phyloP scores from a whole-genome alignment of 768 basidiomycete species.

The Clavaria fumosa region DNA sequence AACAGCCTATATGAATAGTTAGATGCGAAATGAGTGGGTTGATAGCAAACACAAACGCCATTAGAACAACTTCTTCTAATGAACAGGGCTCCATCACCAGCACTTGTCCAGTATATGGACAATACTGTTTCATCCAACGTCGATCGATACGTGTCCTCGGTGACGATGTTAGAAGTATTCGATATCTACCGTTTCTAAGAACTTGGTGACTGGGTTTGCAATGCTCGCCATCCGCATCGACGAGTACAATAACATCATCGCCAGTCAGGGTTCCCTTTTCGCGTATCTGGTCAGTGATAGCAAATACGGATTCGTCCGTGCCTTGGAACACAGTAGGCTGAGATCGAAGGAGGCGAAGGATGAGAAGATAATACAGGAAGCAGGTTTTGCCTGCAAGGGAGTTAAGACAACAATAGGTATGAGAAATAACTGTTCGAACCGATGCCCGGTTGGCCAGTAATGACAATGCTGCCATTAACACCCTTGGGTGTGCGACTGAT shows the following conservation, averaged over 20 bases:
- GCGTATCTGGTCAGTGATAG: conserved; percentile 4
- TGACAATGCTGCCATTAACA: conserved; percentile 5
- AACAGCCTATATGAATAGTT: conserved; percentile 6
- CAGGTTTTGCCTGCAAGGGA: conserved; percentile 6
- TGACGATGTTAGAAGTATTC: not conserved
- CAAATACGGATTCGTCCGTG: conserved; percentile 2
- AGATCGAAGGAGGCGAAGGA: conserved; percentile 8
- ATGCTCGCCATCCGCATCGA: not conserved
- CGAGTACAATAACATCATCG: not conserved
- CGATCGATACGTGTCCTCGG: not conserved
- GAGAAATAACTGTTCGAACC: conserved; percentile 6
- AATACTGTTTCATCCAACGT: not conserved
- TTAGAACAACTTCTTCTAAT: not conserved
- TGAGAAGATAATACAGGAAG: conserved; percentile 7
- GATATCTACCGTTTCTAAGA: not conserved
- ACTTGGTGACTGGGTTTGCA: not conserved
- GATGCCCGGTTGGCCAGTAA: conserved; percentile 9
- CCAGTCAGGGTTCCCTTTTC: not conserved
- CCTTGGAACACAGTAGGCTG: conserved; percentile 8
- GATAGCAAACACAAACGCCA: conserved; percentile 1
- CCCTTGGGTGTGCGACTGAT: conserved; percentile 5
- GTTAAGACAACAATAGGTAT: not conserved
- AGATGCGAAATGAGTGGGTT: conserved; percentile 3
- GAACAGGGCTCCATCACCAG: not conserved
- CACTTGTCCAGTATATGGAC: not conserved